Base-by-base conservation (phyloP, 495 filamentous ascomycete genomes). In the Lophiostoma macrostomum region DNA sequence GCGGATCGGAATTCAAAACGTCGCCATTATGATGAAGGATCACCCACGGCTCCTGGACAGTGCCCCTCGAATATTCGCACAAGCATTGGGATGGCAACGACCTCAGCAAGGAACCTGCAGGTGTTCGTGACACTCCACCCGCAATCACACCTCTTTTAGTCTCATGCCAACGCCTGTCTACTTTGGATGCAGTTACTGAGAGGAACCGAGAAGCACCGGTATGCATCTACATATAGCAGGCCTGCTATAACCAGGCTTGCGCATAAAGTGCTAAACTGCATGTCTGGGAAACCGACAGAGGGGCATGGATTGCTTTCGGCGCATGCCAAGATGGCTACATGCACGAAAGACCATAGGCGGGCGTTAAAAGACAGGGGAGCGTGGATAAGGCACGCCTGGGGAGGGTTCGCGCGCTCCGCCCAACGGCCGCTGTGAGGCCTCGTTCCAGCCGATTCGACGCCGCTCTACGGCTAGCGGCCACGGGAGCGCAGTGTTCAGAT, bases 221-320 rank as follows among this genome's bases (percentile, higher is more conserved):
- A 31, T 22, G 32, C 22, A 19, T 19, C 16, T 30, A 14, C 28
- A 4, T 42, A 45, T 58, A 52, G 48, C 55, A 47, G 39, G 41
- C 40, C 19, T 18, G 29, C 29, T 53, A 58, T 58, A 16, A 38
- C n/a, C 55, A 12, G 53, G 55, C 48, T 52, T 53, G 41, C 40
- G 48, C 48, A 58, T 52, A 42, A 52, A 58, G 55, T 41, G 44
- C 28, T 50, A 27, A 44, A 49, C 39, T 53, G 55, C 55, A 58
- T 58, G 40, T 45, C 48, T 58, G 54, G 49, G 55, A 53, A 38
- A 51, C 46, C 47, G 55, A 51, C 39, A 58, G 46, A 36, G 23
- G 25, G 52, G 41, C 32, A 38, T 38, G 31, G 53, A 24, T 16
- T 19, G 45, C 44, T 36, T 37, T 43, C 19, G 40, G 51, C 20